phyloP scores from a whole-genome alignment of 2,329 filamentous ascomycete species.

The Akanthomyces lecanii region DNA sequence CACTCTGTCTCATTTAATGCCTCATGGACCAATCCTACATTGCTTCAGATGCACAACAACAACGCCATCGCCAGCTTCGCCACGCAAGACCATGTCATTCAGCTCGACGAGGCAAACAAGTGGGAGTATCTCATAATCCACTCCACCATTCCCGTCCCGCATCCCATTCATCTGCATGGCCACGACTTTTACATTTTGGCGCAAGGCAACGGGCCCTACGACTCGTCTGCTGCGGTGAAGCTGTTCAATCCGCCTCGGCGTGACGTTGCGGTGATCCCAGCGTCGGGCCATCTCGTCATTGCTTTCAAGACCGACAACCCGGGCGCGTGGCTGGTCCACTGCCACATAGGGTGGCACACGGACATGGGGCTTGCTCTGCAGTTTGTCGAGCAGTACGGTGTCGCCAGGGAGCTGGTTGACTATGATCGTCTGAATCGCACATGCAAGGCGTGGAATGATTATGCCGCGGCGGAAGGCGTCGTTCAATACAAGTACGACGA shows the following conservation, averaged over 20 bases:
- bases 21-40: not conserved
- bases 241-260: constrained; percentile 45
- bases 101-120: constrained; percentile 13
- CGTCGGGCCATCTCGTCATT: constrained; percentile 42
- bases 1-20: not conserved
- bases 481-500: not conserved
- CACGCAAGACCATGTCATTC: not conserved
- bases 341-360: constrained; percentile 59
- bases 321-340: constrained; percentile 58
- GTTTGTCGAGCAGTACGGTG: not conserved
- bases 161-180: constrained; percentile 24
- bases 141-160: constrained; percentile 16
- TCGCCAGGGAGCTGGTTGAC: not conserved
- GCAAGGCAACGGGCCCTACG: constrained; percentile 19
- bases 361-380: constrained; percentile 24
- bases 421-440: not conserved
- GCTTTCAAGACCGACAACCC: constrained; percentile 39
- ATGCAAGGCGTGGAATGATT: not conserved
- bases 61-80: not conserved
- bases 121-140: constrained; percentile 23
- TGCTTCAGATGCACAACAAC: not conserved
- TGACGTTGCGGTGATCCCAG: constrained; percentile 46
- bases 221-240: not conserved
- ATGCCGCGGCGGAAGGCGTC: not conserved
- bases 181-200: constrained; percentile 22